Base-by-base conservation (phyloP, 2,329 filamentous ascomycete genomes). In the Claviceps sp. region DNA sequence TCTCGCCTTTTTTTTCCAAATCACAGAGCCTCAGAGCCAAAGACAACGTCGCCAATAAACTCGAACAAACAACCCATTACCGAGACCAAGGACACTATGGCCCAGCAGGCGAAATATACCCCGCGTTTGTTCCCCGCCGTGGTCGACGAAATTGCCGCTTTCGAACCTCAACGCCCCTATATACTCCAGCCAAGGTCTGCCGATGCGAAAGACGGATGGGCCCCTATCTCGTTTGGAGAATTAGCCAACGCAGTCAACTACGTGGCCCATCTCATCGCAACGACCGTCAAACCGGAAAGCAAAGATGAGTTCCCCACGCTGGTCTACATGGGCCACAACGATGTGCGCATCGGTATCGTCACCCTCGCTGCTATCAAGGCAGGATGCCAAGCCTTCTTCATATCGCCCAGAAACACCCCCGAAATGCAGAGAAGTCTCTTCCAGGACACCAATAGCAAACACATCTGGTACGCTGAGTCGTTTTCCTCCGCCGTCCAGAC, bases 361-460 rank as follows among this genome's bases (percentile, higher is more conserved):
- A n/a, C 55, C 48, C 52, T 54, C 49, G 55, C 55, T 14, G 46
- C 44, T 13, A 41, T 57, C 50, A 57, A 57, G 37, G 54, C 54
- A 8, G 45, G 54, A 6, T 55, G 51, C 48, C 34, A 51, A 46
- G 52, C 51, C 14, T 48, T 57, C 9, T 54, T 55, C 30, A 34
- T 52, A 22, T 57, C 55, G 2, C 55, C 55, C 1, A 48, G 52
- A 47, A 57, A 57, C 30, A 55, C 52, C 38, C 8, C 51, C 6
- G 37, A 57, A 41, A 53, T 50, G 5, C 43, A 55, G 11, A 8
- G 51, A 1, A 70, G 67, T 38, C 65, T 76, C 0, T 70, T 76
- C 38, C 63, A 72, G 37, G 62, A 61, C 24, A 72, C 72, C 0
- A 60, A 71, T 50, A 75, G 72, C 59, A 61, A 64, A 43, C 57